Percentiles rank a stretch among this genome's conserved stretches.
Evolutionary conservation across 1,139 yeast genomes (phyloP).

Genomic region (Candida buenavistaensis): DNA sequence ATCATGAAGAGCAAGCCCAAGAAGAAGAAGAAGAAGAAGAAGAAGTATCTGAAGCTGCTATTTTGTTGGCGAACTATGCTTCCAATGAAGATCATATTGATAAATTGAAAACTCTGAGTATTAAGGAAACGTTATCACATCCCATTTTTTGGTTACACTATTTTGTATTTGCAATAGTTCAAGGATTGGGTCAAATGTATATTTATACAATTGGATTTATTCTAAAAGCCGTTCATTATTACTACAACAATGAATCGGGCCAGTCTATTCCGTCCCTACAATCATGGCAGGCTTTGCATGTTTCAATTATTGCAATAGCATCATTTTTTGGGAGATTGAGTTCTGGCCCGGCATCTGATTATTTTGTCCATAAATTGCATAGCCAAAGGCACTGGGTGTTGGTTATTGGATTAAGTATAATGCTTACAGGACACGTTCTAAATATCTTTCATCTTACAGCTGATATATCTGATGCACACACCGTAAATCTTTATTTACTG

Average conservation of each 20-base stretch:
- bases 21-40: constrained; percentile 15
- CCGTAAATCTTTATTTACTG: constrained; percentile 37
- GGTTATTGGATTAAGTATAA: constrained; percentile 46
- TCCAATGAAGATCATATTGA: constrained; percentile 4
- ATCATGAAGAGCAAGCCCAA: constrained; percentile 1
- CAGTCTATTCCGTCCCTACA: constrained; percentile 23
- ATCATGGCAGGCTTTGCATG: constrained; percentile 66
- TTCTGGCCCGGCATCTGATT: constrained; percentile 70
- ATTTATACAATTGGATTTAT: constrained; percentile 75
- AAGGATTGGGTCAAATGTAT: constrained; percentile 78
- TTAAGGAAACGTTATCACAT: constrained; percentile 22
- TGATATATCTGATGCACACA: constrained; percentile 22
- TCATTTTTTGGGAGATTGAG: constrained; percentile 68
- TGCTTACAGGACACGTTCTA: constrained; percentile 41
- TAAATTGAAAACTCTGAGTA: constrained; percentile 17
- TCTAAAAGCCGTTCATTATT: constrained; percentile 49
- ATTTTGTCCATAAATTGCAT: constrained; percentile 49
- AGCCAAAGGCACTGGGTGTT: constrained; percentile 71
- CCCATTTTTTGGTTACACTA: constrained; percentile 50
- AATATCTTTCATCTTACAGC: constrained; percentile 31
- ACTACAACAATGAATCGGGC: constrained; percentile 23
- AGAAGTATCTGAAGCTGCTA: constrained; percentile 10
- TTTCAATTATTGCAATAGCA: constrained; percentile 64
- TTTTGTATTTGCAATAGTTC: constrained; percentile 57
- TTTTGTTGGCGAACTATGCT: constrained; percentile 8